Base-by-base conservation (phyloP, 768 basidiomycete genomes). In the Termitomyces sp. region DNA sequence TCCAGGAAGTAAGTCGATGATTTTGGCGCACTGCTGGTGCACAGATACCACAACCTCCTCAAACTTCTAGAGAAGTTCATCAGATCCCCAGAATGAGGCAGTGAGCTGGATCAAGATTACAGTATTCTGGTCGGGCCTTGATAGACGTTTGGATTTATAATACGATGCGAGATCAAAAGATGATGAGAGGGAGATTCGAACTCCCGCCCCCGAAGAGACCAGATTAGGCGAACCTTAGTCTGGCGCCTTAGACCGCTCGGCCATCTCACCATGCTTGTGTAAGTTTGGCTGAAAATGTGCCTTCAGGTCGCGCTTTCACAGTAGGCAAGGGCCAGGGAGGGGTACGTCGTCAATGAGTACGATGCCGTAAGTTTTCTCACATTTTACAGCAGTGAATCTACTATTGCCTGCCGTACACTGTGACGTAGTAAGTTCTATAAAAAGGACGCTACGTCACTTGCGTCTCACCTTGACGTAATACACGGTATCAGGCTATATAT, bases 241-340 rank as follows among this genome's bases (percentile, higher is more conserved):
- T 85, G 82, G 81, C 83, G 83, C 83, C 83, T 85, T 84, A 79
- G 83, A 84, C 83, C 83, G 81, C 83, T 85, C 83, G 83, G 83
- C 83, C 83, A 85, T 84, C 83, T 82, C 79, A 72, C 76, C 76
- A 60, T 52, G 3, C 3, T 1, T 7, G 1, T 7, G 5, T 4
- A 1, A 11, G 10, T 30, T 7, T 7, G 3, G 30, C 30, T 7
- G 5, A 30, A 11, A 35, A 13, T 35, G 13, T 11, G 33, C 3
- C 10, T 1, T 11, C 13, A 2, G 9, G 33, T 35, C 33, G 33
- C 33, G 0, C 7, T 30, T 30, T 30, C 30, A 7, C 11, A 35
- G 13, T 10, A 2, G 10, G 30, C 30, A 2, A 35, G 7, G 33
- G 10, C 13, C 10, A 10, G 10, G 33, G 13, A 13, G 10, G n/a